Base-by-base conservation (phyloP, 768 basidiomycete species). In the Pleurotus tuber-regium region DNA sequence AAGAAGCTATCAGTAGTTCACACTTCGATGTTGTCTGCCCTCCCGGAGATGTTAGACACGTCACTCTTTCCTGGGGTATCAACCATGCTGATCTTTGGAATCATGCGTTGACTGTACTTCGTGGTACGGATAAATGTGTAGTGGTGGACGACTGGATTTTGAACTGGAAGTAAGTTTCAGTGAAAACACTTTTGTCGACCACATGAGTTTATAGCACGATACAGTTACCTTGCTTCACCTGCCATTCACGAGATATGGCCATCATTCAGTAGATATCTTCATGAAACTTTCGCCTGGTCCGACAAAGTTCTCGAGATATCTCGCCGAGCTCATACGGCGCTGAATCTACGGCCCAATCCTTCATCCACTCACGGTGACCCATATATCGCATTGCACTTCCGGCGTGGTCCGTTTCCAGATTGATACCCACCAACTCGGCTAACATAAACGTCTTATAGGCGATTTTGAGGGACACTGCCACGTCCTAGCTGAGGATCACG, bases 351-450 rank as follows among this genome's bases (percentile, higher is more conserved):
- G 7, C 49, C 58, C 16, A 53, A 61, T 7, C 46, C 59, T 12
- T 43, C 54, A n/a, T 58, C 54, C 19, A 44, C 53, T 2, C 56
- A 63, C 26, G 69, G 69, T 14, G 68, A 74, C 8, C 56, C 69
- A 1, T 78, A 77, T 57, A 70, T 77, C 53, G 74, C 76, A 4
- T 62, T 78, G n/a, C 75, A 78, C 54, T 62, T 78, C 14, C 70
- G 74, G 19, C 71, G 76, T 19, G 75, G 74, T 66, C 57, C n/a
- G 58, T 19, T 30, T 25, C 42, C 14, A 1, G 23, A 23, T n/a
- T 39, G 6, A 3, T 23, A 14, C 36, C 14, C 7, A 16, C 25
- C 16, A 14, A 8, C 28, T 42, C 28, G 12, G 25, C 21, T 50
- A n/a, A 50, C 21, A n/a, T 24, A 9, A 10, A 35, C 24, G 25